phyloP scores from a whole-genome alignment of 2,329 filamentous ascomycete genomes.

The Amauroascus niger region DNA sequence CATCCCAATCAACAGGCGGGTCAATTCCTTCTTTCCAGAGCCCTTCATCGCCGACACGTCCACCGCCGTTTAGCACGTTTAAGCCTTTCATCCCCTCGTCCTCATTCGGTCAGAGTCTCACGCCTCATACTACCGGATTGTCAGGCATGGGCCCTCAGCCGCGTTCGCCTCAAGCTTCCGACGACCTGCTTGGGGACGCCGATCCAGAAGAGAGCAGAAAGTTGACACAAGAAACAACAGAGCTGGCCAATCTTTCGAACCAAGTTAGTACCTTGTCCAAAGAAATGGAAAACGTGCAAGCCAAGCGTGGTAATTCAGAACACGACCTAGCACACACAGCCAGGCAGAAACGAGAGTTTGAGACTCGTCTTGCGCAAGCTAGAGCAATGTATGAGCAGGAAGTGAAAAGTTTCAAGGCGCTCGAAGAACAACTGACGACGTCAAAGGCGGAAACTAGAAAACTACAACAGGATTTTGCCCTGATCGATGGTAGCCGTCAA shows the following conservation, averaged over 20 bases:
- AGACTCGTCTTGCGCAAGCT: slow-evolving; percentile 76
- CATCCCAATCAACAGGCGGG: slow-evolving; percentile 61
- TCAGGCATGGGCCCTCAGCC: slow-evolving; percentile 29
- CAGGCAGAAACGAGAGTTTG: slow-evolving; percentile 86
- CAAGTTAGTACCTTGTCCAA: slow-evolving; percentile 84
- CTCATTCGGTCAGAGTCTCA: slow-evolving; percentile 76
- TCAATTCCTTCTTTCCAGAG: slow-evolving; percentile 51
- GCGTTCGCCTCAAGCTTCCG: slow-evolving; percentile 47
- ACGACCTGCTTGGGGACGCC: slow-evolving; percentile 83
- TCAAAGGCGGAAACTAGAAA: slow-evolving; percentile 75
- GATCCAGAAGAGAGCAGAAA: slow-evolving; percentile 83
- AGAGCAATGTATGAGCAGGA: slow-evolving; percentile 87
- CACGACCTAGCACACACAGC: slow-evolving; percentile 71
- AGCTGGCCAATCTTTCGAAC: slow-evolving; percentile 91
- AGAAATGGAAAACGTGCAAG: slow-evolving; percentile 88
- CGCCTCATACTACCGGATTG: slow-evolving; percentile 64
- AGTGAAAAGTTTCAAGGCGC: slow-evolving; percentile 68
- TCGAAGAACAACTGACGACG: slow-evolving; percentile 71
- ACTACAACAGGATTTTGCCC: slow-evolving; percentile 70
- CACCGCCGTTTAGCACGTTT: slow-evolving; percentile 49
- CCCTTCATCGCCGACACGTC: slow-evolving; percentile 39
- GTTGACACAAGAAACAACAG: slow-evolving; percentile 77
- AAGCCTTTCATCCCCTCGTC: slow-evolving; percentile 90
- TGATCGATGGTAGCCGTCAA: slow-evolving; percentile 68
- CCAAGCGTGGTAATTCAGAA: slow-evolving; percentile 67